These are phyloP conservation scores for Antrodiella citrinella DNA, from an alignment of 768 basidiomycete genomes.

Conservation along the genomic window DNA sequence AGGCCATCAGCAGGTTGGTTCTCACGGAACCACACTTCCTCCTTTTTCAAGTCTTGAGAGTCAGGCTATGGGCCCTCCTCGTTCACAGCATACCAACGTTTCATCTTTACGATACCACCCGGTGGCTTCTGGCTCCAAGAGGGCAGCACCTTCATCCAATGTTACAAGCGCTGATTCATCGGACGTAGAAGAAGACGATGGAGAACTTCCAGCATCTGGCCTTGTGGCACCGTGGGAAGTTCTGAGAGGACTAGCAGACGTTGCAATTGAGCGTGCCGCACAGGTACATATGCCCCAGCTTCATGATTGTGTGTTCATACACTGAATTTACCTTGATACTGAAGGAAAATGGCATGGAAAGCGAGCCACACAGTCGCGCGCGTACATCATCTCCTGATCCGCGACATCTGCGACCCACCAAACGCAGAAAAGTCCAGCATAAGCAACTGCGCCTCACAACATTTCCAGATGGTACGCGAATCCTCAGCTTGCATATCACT, in stretches of 20 bases:
- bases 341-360: conserved; percentile 71
- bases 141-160: conserved; percentile 56
- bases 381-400: conserved; percentile 64
- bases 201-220: conserved; percentile 73
- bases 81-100: conserved; percentile 30
- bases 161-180: conserved; percentile 76
- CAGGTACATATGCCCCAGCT: too few species aligned
- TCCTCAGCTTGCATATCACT: conserved; percentile 4
- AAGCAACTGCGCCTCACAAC: conserved; percentile 46
- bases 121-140: conserved; percentile 39
- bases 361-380: conserved; percentile 68
- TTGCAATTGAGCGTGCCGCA: conserved; percentile 70
- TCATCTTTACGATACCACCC: conserved; percentile 55
- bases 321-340: not conserved
- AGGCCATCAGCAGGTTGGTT: conserved; percentile 6
- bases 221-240: conserved; percentile 87
- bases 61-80: conserved; percentile 39
- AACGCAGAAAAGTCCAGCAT: conserved; percentile 67
- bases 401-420: conserved; percentile 57
- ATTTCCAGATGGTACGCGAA: conserved; percentile 64
- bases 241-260: conserved; percentile 70
- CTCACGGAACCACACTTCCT: conserved; percentile 50
- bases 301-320: conserved; percentile 6
- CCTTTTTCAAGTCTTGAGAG: conserved; percentile 64
- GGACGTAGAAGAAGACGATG: conserved; percentile 79